Percentiles rank a stretch among this genome's conserved stretches.
Evolutionary conservation across 768 basidiomycete genomes (phyloP).

Genomic region (Tulasnella sp.): DNA sequence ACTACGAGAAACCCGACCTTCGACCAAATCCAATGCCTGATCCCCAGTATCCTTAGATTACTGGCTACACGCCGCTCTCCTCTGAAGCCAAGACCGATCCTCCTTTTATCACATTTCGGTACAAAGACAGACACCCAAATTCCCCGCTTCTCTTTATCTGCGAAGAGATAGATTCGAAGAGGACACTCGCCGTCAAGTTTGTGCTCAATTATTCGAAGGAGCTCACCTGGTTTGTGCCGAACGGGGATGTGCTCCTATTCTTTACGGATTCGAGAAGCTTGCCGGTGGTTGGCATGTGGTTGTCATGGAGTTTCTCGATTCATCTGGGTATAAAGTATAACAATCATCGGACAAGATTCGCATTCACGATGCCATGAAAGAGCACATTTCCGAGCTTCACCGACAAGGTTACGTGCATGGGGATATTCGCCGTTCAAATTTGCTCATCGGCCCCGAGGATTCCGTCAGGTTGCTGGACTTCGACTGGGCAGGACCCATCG

Average conservation of each 20-base stretch:
- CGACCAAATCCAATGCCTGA: neutral
- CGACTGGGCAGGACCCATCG: slow-evolving; percentile 8
- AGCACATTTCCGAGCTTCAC: slow-evolving; percentile 19
- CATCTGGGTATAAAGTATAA: neutral
- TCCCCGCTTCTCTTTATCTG: slow-evolving; percentile 19
- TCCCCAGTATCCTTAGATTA: neutral
- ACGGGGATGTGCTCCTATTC: slow-evolving; percentile 22
- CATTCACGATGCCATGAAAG: neutral
- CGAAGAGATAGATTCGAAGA: slow-evolving; percentile 14
- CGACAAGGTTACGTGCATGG: slow-evolving; percentile 25
- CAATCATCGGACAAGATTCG: neutral
- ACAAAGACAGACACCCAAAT: neutral
- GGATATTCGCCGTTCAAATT: slow-evolving; percentile 24
- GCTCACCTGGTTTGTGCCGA: slow-evolving; percentile 22
- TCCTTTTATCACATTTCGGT: neutral
- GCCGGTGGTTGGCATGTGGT: slow-evolving; percentile 27
- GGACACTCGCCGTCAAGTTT: slow-evolving; percentile 26
- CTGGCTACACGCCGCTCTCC: neutral
- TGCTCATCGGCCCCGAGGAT: slow-evolving; percentile 7
- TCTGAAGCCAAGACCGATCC: neutral
- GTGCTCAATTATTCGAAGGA: slow-evolving; percentile 20
- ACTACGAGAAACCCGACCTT: slow-evolving; percentile 20
- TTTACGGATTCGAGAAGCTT: slow-evolving; percentile 22
- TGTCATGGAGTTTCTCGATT: slow-evolving; percentile 25
- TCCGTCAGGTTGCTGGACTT: neutral